Percentiles rank a stretch among this genome's conserved stretches.
These are phyloP conservation scores for Talaromyces amestolkiae DNA, from an alignment of 2,329 filamentous ascomycete species.

Conservation along the genomic window DNA sequence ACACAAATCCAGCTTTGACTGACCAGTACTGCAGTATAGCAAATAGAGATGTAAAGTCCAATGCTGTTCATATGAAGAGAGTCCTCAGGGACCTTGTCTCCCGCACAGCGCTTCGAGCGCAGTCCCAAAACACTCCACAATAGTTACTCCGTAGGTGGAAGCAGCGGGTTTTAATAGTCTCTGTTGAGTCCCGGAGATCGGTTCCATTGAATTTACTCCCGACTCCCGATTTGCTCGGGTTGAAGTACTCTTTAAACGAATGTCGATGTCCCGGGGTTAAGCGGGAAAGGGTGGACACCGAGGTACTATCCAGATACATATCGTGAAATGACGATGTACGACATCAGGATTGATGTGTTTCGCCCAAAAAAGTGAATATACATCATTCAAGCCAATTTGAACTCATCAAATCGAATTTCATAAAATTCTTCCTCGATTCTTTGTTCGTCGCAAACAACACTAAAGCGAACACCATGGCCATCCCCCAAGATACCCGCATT, in stretches of 20 bases:
- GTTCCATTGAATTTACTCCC: not conserved
- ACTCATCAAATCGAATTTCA: too few relatives aligned
- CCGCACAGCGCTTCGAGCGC: not conserved
- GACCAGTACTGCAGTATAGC: too few relatives aligned
- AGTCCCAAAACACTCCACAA: not conserved
- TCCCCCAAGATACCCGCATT: not conserved
- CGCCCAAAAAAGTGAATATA: too few relatives aligned
- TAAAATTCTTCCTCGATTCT: not conserved
- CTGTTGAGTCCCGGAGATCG: not conserved
- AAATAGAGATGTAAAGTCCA: too few relatives aligned
- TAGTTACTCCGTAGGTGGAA: not conserved
- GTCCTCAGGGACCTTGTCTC: too few relatives aligned
- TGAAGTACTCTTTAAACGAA: not conserved
- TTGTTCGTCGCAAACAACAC: not conserved
- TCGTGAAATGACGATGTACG: too few relatives aligned
- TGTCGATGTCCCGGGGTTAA: not conserved
- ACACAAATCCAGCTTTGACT: too few relatives aligned
- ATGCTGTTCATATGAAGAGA: too few relatives aligned
- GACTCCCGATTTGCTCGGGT: not conserved
- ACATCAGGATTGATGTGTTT: too few relatives aligned
- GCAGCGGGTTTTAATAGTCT: not conserved
- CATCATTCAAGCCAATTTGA: too few relatives aligned
- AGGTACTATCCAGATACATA: not conserved
- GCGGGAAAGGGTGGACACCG: not conserved
- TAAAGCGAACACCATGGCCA: not conserved